phyloP scores from a whole-genome alignment of 2,329 filamentous ascomycete species.

The Fusarium caatingaense region DNA sequence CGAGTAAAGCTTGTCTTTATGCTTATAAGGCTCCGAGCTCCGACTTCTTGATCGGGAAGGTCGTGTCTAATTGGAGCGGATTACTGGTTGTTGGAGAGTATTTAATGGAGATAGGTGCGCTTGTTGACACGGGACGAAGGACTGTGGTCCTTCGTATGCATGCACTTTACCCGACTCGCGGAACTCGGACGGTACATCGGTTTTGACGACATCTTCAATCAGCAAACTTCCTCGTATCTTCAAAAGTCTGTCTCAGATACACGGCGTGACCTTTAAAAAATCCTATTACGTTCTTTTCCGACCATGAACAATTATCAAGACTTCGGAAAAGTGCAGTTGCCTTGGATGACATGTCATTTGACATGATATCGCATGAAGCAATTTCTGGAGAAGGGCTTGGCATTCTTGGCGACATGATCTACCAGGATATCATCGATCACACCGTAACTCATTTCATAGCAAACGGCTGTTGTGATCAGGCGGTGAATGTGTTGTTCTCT shows the following conservation, averaged over 20 bases:
- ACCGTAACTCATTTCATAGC: not conserved
- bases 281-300: not conserved
- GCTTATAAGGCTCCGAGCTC: conserved; percentile 21
- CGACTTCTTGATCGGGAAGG: conserved; percentile 11
- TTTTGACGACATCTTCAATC: too few species aligned
- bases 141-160: not conserved
- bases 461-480: accelerated
- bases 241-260: not conserved
- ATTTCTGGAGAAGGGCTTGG: not conserved
- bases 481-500: too few species aligned
- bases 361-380: not conserved
- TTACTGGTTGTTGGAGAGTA: not conserved
- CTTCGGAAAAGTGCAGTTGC: not conserved
- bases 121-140: not conserved
- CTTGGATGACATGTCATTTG: not conserved
- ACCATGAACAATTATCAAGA: accelerated
- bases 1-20: conserved; percentile 17
- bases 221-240: not conserved
- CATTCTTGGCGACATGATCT: not conserved
- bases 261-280: accelerated
- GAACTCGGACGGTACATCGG: not conserved
- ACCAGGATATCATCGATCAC: not conserved
- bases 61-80: not conserved
- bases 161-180: not conserved
- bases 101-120: conserved; percentile 9